A percentile compares a stretch with the other conserved stretches of the same genome.
Evolutionary conservation across 176 grass and related monocot species (phyloP).

Genomic region (Sorghum bicolor): Sorghum_bicolor_NCBIv3 NC_012872.2:66854001-66854500

Average conservation of each 20-base stretch:
- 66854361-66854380: conserved; percentile 4
- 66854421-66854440: not conserved
- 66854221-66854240: not conserved
- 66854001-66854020: conserved; percentile 9
- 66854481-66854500: not conserved
- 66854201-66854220: not conserved
- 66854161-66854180: not conserved
- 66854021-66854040: conserved; percentile 1
- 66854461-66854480: not conserved
- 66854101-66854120: not conserved
- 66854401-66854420: not conserved
- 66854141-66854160: not conserved
- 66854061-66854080: not conserved
- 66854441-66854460: not conserved
- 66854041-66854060: conserved; percentile 6
- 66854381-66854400: not conserved
- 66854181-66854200: not conserved
- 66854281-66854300: not conserved
- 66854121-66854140: conserved; percentile 1
- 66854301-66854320: not conserved
- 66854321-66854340: not conserved
- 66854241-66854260: not conserved
- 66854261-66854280: not conserved
- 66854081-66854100: conserved; percentile 9
- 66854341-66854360: not conserved